Base-by-base conservation (phyloP, 371 early-diverging fungal genomes). In the Mucor irregularis region DNA sequence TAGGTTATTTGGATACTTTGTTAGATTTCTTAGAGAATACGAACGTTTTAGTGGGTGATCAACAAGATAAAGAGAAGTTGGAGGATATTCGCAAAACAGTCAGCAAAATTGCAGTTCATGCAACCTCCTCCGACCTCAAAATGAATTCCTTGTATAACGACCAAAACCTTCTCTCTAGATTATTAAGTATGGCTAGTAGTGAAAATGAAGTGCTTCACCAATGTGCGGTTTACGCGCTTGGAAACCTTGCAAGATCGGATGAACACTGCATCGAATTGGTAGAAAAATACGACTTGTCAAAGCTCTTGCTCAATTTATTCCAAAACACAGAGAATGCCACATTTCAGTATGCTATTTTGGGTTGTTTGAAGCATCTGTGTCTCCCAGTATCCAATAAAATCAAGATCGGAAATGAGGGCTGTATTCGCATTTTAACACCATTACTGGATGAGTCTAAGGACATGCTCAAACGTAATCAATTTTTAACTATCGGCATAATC, bases 211-310 rank as follows among this genome's bases (percentile, higher is more conserved):
- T 62, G 31, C 54, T 72, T 42, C 28, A 59, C 44, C 69, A 77
- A 64, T 74, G 77, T 47, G 82, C 82, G 0, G 76, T 76, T 6
- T 77, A 84, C 47, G 69, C 73, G 4, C 56, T 87, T 31, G 87
- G 83, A 44, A 87, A 87, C 49, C 74, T 87, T 34, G 85, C 85
- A 11, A 64, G 87, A 56, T 71, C 82, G 60, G 87, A 85, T 58
- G 56, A 66, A 22, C 73, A 83, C 51, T 85, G 87, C 47, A 64
- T 76, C 47, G 80, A 82, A 28, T 57, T 85, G 50, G 87, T 85
- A 1, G 73, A 83, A 44, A 71, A 75, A 52, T 66, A 76, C 22
- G 62, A 76, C 3, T 50, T 84, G 25, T 71, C 79, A 16, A 64
- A 78, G 38, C 60, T 66, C 1, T 63, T 87, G 21, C 54, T 83